These are phyloP conservation scores for Fusarium heterosporum DNA, from an alignment of 2,329 filamentous ascomycete genomes.

Conservation along the genomic window DNA sequence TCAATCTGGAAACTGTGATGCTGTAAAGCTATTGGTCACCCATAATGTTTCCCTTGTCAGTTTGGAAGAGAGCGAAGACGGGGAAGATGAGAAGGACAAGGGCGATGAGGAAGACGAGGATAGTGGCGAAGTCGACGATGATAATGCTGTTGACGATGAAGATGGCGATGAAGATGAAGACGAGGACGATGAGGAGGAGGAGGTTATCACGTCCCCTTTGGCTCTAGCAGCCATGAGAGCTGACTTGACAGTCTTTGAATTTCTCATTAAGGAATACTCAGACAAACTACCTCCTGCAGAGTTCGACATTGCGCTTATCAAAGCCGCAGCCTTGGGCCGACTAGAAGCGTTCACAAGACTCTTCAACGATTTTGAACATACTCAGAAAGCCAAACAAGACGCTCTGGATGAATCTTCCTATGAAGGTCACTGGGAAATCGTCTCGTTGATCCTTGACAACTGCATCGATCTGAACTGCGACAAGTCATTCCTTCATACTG, in stretches of 20 bases:
- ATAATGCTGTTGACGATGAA: not conserved
- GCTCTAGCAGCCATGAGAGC: conserved; percentile 54
- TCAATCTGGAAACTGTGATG: conserved; percentile 55
- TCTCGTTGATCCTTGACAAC: conserved; percentile 51
- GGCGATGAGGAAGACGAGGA: conserved; percentile 11
- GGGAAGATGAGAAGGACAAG: conserved; percentile 9
- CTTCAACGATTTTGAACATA: conserved; percentile 51
- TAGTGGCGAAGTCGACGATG: conserved; percentile 4
- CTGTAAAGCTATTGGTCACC: conserved; percentile 55
- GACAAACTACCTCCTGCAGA: conserved; percentile 54
- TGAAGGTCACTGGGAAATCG: conserved; percentile 55
- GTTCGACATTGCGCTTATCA: conserved; percentile 55
- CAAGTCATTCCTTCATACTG: conserved; percentile 50
- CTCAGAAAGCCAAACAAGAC: conserved; percentile 48
- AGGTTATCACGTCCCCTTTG: conserved; percentile 49
- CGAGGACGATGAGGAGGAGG: conserved; percentile 1
- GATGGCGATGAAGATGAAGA: not conserved
- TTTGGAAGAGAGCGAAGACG: conserved; percentile 28
- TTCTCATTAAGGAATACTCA: conserved; percentile 55
- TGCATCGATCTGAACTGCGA: conserved; percentile 52
- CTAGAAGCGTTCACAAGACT: conserved; percentile 55
- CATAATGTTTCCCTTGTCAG: conserved; percentile 52
- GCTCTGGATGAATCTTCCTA: conserved; percentile 51
- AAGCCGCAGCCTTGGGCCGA: conserved; percentile 54
- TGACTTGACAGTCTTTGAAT: conserved; percentile 56